Base-by-base conservation (phyloP, 441 rosid genomes). In the Breynia disticha region DNA sequence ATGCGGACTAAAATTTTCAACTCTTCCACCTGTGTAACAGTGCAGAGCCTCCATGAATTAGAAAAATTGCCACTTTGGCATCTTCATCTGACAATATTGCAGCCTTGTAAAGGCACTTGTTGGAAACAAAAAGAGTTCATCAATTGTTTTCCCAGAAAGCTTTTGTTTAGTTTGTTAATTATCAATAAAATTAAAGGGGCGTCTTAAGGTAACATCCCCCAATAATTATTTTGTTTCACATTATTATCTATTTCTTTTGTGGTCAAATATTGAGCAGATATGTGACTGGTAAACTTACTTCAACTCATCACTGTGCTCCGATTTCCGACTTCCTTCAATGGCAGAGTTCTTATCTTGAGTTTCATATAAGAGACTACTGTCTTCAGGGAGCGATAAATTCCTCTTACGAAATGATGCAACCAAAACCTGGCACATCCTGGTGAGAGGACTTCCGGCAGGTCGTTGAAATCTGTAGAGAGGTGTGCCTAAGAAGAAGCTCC, bases 11-110 rank as follows among this genome's bases (percentile, higher is more conserved):
- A 63, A 59, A 87, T 83, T 73, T 90, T 90, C 45, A 90, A 62
- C 71, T 90, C 98, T 75, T 87, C 93, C 6, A 90, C 93, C 60
- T 90, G 95, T 1, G 97, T 90, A 11, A 90, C 88, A 0, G 90
- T 83, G 72, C 97, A 87, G 28, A 90, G 79, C 56, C 67, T 76
- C 97, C 95, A 87, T 0, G 82, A 62, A 61, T 85, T 71, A 44
- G 79, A 56, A 48, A 64, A 72, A 46, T 69, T 79, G 57, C 72
- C 87, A 19, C 67, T 72, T 72, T 81, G 17, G 63, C 39, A 62
- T 85, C 96, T 17, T 73, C 71, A 16, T 83, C 88, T 19, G 87
- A 76, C 58, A 84, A 57, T 20, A 84, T 67, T n/a, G 95, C 84
- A 8, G 96, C 96, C 82, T 79, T 85, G 66, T 90, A 96, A 54